Evolutionary conservation across 1,284 basidiomycete species (phyloP), one percentile per base, ranked within the genome.

Genomic region (Apiotrichum gracile): DNA sequence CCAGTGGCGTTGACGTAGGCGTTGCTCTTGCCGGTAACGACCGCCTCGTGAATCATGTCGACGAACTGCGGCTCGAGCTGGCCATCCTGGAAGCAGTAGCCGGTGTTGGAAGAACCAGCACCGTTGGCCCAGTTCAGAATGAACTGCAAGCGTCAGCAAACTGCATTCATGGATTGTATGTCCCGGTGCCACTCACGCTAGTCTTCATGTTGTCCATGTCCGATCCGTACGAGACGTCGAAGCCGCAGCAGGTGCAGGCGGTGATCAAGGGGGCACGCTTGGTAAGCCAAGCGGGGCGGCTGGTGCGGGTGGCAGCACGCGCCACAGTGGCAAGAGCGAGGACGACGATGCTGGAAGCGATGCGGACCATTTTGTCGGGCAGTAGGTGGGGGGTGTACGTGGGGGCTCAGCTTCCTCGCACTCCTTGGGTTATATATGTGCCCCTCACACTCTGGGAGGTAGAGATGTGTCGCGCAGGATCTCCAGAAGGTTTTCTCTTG

Each of bases 31-130:
- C 16, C 21, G 27, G 27, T 38, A 8, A 12, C 13, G 46, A 38
- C 10, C 17, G 46, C 46, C 1, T 22, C 16, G 25, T 17, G n/a
- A 25, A 47, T 47, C 12, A 5, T 4, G 24, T 17, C 35, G 24
- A 38, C 35, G 13, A 13, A 37, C 14, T 17, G 9, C 24, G 22
- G 8, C 25, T 38, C 24, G 25, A 47, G 46, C 24, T n/a, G 35
- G 35, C 46, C 46, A 9, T 47, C 46, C 8, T n/a, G 5, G 35
- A 47, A 47, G 46, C 46, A 47, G 16, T n/a, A 47, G 17, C 46
- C 46, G 34, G 24, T n/a, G 46, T 47, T 47, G 24, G 24, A 8
- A 13, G 24, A 19, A 24, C 35, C 35, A 8, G 22, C 6, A 10
- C 35, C 46, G 35, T 26, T 10, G 13, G 46, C 34, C 35, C 35